These are phyloP conservation scores for Trichoderma koningii DNA, from an alignment of 2,329 filamentous ascomycete species.

Conservation along the genomic window DNA sequence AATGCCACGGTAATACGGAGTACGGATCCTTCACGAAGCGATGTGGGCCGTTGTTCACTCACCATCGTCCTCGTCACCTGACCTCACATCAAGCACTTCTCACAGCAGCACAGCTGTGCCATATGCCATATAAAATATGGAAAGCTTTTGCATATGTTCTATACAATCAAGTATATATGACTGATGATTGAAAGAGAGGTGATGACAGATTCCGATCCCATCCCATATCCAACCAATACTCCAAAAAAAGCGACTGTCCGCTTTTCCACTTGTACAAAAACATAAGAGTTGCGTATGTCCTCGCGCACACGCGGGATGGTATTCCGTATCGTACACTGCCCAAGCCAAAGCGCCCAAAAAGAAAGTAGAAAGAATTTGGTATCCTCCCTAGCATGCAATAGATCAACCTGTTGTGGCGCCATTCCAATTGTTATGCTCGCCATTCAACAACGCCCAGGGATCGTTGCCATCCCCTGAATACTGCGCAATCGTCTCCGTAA, in stretches of 20 bases:
- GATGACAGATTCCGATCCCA: slow-evolving; percentile 7
- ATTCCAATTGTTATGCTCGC: slow-evolving; percentile 35
- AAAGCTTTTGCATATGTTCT: slow-evolving; percentile 1
- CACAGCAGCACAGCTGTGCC: too few species aligned
- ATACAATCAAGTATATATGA: not conserved
- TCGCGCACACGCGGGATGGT: not conserved
- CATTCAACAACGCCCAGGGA: slow-evolving; percentile 38
- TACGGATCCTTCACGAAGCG: too few species aligned
- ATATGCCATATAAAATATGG: not conserved
- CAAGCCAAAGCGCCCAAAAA: slow-evolving; percentile 16
- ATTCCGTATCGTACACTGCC: slow-evolving; percentile 25
- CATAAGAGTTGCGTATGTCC: slow-evolving; percentile 18
- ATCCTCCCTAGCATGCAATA: not conserved
- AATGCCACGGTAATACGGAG: too few species aligned
- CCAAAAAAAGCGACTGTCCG: not conserved
- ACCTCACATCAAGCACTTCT: too few species aligned
- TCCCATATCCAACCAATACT: slow-evolving; percentile 1
- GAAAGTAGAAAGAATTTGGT: not conserved
- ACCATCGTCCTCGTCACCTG: too few species aligned
- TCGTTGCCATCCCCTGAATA: slow-evolving; percentile 33
- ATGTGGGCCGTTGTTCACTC: too few species aligned
- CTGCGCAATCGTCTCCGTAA: slow-evolving; percentile 34
- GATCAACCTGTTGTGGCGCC: slow-evolving; percentile 5
- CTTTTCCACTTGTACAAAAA: not conserved
- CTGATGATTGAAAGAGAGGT: slow-evolving; percentile 13